Base-by-base conservation (phyloP, 306 rosid genomes). In the Cicer bijugum region DNA sequence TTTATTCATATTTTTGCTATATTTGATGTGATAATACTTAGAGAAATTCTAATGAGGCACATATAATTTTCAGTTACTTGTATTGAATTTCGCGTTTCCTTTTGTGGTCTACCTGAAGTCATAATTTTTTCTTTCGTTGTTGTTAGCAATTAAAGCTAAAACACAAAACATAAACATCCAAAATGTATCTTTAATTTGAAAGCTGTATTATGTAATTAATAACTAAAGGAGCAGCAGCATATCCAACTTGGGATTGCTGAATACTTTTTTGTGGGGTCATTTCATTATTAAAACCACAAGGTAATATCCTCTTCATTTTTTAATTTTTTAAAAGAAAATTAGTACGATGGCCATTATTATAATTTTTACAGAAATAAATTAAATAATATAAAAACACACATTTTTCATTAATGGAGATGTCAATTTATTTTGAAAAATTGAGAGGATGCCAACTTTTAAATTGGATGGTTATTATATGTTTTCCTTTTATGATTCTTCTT, bases 121-220 rank as follows among this genome's bases (percentile, higher is more conserved):
- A 2, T 37, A 12, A 35, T 19, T n/a, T 68, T 47, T 55, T 62
- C 12, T 37, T 64, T 58, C 46, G 23, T 28, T 23, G 42, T 15
- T 67, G 50, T 11, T 4, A 16, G 39, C 57, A 56, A 35, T 6
- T 68, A 35, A 1, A 37, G 19, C 43, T 58, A 10, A 70, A 47
- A 20, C 12, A n/a, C 69, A 20, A 38, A 58, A 19, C 71, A 70
- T 47, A 47, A 77, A 40, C 50, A 62, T 78, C 72, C 50, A 71
- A 78, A 78, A 40, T 50, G 60, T 62, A 35, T 70, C 72, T 51
- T 62, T 28, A 28, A 28, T 28, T 71, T 72, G 74, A 72, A 72
- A 75, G 16, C 67, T 45, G 35, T 28, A 28, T 28, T 28, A 28
- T 28, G 51, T 39, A 40, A 53, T 76, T 33, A 59, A 69, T 59